phyloP scores from a whole-genome alignment of 208 protist genomes.

The Trypanosoma cruzi region DNA sequence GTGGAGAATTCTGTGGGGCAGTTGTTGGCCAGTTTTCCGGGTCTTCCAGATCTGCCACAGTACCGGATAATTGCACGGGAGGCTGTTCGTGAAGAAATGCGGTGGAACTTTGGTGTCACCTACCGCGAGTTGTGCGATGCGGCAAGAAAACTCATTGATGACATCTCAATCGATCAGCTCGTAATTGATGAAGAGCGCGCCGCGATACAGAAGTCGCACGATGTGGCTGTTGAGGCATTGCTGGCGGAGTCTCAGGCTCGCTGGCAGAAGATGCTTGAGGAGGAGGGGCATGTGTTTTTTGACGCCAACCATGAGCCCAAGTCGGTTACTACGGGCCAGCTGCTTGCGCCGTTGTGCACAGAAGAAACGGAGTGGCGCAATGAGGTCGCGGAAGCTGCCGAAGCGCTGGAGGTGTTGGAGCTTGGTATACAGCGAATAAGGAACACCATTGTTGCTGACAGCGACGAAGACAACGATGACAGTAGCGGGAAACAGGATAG shows the following conservation, averaged over 20 bases:
- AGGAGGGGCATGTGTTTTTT: constrained; percentile 18
- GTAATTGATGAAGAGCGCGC: neutral
- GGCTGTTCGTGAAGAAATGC: constrained; percentile 13
- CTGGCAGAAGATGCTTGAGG: constrained; percentile 15
- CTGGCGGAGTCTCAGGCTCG: neutral
- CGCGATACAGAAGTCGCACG: neutral
- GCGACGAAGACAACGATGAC: neutral
- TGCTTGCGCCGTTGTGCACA: neutral
- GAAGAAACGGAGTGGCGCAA: constrained; percentile 14
- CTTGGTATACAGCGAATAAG: constrained; percentile 1
- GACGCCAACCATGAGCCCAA: constrained; percentile 3
- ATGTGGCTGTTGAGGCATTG: neutral
- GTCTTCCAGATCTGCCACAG: neutral
- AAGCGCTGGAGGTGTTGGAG: constrained; percentile 6
- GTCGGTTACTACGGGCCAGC: neutral
- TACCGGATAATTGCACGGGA: constrained; percentile 19
- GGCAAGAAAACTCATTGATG: constrained; percentile 3
- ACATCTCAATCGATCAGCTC: constrained; percentile 6
- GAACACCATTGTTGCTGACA: neutral
- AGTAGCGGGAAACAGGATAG: neutral
- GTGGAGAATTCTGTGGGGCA: neutral
- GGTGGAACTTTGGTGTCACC: constrained; percentile 7
- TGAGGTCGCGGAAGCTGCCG: neutral
- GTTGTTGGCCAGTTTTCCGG: constrained; percentile 1
- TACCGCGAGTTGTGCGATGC: constrained; percentile 11